A percentile compares a stretch with the other conserved stretches of the same genome.
Evolutionary conservation across 1,284 basidiomycete species (phyloP).

Genomic region (Ustilago lituana): DNA sequence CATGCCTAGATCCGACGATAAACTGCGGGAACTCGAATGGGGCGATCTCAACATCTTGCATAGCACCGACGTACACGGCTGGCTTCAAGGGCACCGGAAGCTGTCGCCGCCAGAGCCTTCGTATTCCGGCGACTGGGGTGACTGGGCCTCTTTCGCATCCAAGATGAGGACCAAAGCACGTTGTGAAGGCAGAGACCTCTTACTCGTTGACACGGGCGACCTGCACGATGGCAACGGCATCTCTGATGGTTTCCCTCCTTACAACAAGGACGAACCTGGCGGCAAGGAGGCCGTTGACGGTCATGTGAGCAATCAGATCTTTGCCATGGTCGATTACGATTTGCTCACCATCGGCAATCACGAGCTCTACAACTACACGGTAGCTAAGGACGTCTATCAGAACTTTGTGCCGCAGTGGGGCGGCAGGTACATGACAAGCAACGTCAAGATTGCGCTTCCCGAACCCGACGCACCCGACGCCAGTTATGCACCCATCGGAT

Average conservation of each 20-base stretch:
- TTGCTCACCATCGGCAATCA: constrained; percentile 87
- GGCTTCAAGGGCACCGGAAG: constrained; percentile 63
- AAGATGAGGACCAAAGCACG: constrained; percentile 59
- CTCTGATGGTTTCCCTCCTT: constrained; percentile 57
- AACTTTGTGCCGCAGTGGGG: constrained; percentile 76
- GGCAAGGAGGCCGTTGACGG: constrained; percentile 55
- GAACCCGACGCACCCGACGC: constrained; percentile 22
- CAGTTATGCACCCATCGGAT: constrained; percentile 53
- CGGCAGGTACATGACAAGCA: constrained; percentile 56
- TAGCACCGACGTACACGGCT: constrained; percentile 80
- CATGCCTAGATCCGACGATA: constrained; percentile 53
- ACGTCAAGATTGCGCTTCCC: constrained; percentile 56
- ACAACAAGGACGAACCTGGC: constrained; percentile 37
- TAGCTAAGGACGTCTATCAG: constrained; percentile 80
- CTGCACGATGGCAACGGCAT: constrained; percentile 66
- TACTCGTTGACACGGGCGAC: constrained; percentile 64
- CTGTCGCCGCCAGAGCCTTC: constrained; percentile 64
- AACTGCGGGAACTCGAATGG: constrained; percentile 74
- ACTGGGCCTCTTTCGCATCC: constrained; percentile 65
- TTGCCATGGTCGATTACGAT: constrained; percentile 81
- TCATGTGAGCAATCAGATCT: constrained; percentile 65
- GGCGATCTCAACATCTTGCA: constrained; percentile 81
- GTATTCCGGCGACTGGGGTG: constrained; percentile 64
- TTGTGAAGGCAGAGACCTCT: constrained; percentile 59
- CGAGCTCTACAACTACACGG: constrained; percentile 82